phyloP scores from a whole-genome alignment of 805 yeast genomes.

The Lipomyces kockii region DNA sequence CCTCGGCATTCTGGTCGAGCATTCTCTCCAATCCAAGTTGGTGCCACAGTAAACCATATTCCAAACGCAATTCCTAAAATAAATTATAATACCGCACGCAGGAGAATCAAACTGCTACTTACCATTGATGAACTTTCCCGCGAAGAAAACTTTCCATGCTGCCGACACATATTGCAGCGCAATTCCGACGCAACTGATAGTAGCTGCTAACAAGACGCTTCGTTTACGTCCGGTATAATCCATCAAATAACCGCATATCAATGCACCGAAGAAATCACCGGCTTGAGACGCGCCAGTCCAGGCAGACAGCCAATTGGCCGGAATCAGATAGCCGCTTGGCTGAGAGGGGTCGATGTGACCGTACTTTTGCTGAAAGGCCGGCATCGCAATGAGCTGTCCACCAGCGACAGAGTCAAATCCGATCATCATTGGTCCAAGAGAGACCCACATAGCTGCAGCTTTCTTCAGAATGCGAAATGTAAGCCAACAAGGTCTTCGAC shows the following conservation, averaged over 20 bases:
- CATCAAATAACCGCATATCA: background rate
- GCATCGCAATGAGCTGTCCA: background rate
- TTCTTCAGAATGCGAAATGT: background rate
- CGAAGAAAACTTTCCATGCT: background rate
- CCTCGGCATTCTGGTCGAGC: background rate
- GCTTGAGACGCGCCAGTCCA: background rate
- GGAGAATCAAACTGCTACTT: background rate
- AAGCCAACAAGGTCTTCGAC: background rate
- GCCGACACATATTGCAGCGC: background rate
- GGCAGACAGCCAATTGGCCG: background rate
- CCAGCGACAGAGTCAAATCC: background rate
- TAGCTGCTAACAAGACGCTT: background rate
- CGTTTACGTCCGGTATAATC: background rate
- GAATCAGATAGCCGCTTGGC: background rate
- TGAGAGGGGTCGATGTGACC: background rate
- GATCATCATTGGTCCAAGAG: background rate
- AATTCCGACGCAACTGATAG: background rate
- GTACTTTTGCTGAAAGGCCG: background rate
- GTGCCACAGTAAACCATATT: background rate
- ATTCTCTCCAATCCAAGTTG: background rate
- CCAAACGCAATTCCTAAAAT: background rate
- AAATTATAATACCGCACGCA: background rate
- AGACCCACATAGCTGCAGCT: background rate
- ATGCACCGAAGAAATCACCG: background rate
- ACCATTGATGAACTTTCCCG: background rate